These are phyloP conservation scores for Lasiosphaeria miniovina DNA, from an alignment of 495 filamentous ascomycete genomes.

Conservation along the genomic window DNA sequence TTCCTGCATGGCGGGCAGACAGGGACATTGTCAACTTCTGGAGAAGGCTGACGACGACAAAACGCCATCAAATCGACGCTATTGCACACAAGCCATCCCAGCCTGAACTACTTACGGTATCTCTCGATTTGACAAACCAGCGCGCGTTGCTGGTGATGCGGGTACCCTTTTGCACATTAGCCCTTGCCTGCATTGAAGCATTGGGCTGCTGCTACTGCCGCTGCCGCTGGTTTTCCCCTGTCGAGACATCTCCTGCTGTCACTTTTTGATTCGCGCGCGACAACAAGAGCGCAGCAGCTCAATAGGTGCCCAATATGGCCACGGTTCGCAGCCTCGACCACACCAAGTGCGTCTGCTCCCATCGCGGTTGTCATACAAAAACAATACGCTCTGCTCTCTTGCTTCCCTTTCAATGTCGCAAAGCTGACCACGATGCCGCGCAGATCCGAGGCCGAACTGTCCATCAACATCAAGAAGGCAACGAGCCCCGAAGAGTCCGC, in stretches of 20 bases:
- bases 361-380: neutral
- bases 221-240: neutral
- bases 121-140: too few relatives aligned
- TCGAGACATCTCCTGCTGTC: neutral
- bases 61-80: neutral
- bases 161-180: too few relatives aligned
- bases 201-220: too few relatives aligned
- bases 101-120: too few relatives aligned
- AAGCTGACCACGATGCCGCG: constrained; percentile 23
- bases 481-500: constrained; percentile 94
- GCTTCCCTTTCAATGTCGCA: neutral
- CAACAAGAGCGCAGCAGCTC: constrained; percentile 6
- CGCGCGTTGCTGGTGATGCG: too few relatives aligned
- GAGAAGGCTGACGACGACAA: constrained; percentile 25
- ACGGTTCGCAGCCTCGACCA: constrained; percentile 48
- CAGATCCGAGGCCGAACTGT: constrained; percentile 89
- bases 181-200: too few relatives aligned
- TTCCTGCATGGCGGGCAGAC: neutral
- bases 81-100: too few relatives aligned
- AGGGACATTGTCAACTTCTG: constrained; percentile 7
- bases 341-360: constrained; percentile 35
- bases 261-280: constrained; percentile 8
- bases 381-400: neutral
- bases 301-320: constrained; percentile 39
- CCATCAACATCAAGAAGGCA: constrained; percentile 94